Evolutionary conservation across 495 filamentous ascomycete species (phyloP), one percentile per base, ranked within the genome.

Genomic region (Aspergillus wentii): DNA sequence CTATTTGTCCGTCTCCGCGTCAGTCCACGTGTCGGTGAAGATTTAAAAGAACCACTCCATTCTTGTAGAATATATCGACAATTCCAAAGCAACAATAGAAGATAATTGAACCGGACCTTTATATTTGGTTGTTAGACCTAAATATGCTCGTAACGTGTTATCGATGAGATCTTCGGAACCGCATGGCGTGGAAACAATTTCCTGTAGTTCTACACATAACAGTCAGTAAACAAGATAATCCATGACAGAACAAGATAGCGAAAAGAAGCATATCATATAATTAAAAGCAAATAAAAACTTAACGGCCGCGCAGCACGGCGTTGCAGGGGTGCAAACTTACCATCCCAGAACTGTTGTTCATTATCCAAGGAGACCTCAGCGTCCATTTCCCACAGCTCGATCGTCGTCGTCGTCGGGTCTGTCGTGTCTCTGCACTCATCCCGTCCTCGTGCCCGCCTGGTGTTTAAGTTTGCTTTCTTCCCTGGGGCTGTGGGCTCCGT

Each of bases 301-400:
- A n/a, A n/a, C n/a, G n/a, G n/a, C n/a, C n/a, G n/a, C n/a, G n/a
- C n/a, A n/a, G n/a, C n/a, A n/a, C n/a, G n/a, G n/a, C n/a, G n/a
- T n/a, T n/a, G 29, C 5, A 38, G 44, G 41, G 37, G 33, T 26
- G 7, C 33, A 33, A 19, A 67, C 79, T 56, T 54, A 95, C 91
- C 85, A 64, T 80, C 69, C 92, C 92, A 96, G 68, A 96, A 92
- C 64, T 95, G 85, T 58, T 89, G 76, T 68, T 91, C 88, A 63
- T 78, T 83, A 62, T 94, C 87, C 56, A 86, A 79, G 49, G 71
- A 76, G 48, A 75, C 76, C 61, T 86, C 83, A 57, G 52, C 54
- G 56, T 66, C 65, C 67, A 69, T 68, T 66, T 68, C 65, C 62
- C 61, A 62, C 57, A 54, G 56, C 59, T 56, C 56, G 46, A 54